Evolutionary conservation across 208 protist species (phyloP).

Genomic region (Vickermania ingenoplastis): DNA sequence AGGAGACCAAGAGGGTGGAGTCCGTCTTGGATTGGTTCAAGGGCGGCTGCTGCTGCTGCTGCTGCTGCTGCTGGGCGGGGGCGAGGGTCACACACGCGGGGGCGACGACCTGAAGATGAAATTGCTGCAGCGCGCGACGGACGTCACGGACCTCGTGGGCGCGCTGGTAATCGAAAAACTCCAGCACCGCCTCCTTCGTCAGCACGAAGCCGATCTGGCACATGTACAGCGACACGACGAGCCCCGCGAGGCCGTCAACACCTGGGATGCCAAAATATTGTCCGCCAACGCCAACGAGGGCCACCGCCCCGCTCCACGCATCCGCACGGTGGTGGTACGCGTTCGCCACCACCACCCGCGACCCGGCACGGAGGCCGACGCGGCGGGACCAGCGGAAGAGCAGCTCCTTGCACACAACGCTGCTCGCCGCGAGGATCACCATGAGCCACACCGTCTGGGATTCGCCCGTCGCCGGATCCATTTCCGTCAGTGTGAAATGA

Average conservation of each 20-base stretch:
- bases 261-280: slow-evolving; percentile 59
- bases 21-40: background rate
- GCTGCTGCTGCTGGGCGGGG: background rate
- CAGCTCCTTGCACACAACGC: slow-evolving; percentile 68
- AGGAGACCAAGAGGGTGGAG: background rate
- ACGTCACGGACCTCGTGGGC: slow-evolving; percentile 50
- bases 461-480: slow-evolving; percentile 35
- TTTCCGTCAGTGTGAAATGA: slow-evolving; percentile 61
- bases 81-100: background rate
- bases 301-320: slow-evolving; percentile 78
- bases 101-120: slow-evolving; percentile 11
- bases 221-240: slow-evolving; percentile 70
- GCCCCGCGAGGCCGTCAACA: slow-evolving; percentile 67
- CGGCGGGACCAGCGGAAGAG: slow-evolving; percentile 74
- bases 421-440: slow-evolving; percentile 54
- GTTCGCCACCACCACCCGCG: slow-evolving; percentile 80
- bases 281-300: slow-evolving; percentile 67
- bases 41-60: background rate
- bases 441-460: slow-evolving; percentile 73
- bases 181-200: slow-evolving; percentile 42
- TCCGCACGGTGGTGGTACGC: slow-evolving; percentile 85
- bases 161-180: slow-evolving; percentile 85
- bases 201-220: slow-evolving; percentile 70
- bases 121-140: slow-evolving; percentile 51
- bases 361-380: slow-evolving; percentile 60